Percentiles rank a stretch among this genome's conserved stretches.
Conservation (phyloP, 805 yeast genomes). For the Candida orba region DNA sequence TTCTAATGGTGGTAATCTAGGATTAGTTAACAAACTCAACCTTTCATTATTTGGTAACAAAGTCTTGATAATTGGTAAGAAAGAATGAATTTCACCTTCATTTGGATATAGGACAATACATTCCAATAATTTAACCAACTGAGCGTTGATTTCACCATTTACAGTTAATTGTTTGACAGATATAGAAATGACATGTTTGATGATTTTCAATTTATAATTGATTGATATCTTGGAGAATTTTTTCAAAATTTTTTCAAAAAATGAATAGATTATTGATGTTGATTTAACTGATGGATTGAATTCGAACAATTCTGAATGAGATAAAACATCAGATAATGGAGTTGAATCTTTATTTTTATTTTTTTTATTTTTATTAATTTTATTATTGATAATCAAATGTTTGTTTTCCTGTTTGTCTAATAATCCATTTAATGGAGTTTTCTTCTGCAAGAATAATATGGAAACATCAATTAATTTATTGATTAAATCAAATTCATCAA, state of each 20-base stretch:
- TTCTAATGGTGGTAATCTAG: conserved; percentile 55
- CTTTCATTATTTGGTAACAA: conserved; percentile 43
- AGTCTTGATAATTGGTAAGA: conserved; percentile 62
- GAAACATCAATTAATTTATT: conserved; percentile 55
- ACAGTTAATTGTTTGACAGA: conserved; percentile 26
- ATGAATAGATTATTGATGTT: conserved; percentile 25
- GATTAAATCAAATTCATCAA: conserved; percentile 44
- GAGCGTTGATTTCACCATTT: conserved; percentile 22
- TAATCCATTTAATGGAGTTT: conserved; percentile 24
- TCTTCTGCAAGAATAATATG: conserved; percentile 31
- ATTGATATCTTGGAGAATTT: conserved; percentile 47
- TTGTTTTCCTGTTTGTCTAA: conserved; percentile 28
- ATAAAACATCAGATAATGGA: conserved; percentile 60
- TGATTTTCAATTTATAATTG: conserved; percentile 55
- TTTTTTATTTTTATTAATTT: conserved; percentile 29
- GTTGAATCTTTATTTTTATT: conserved; percentile 35
- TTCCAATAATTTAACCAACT: conserved; percentile 36
- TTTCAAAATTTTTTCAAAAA: conserved; percentile 42
- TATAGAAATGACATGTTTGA: conserved; percentile 35
- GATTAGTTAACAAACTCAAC: conserved; percentile 59
- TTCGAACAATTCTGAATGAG: conserved; percentile 54
- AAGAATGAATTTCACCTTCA: conserved; percentile 45
- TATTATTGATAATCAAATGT: conserved; percentile 18
- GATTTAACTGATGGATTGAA: conserved; percentile 34
- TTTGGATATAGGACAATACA: conserved; percentile 66